A percentile compares a stretch with the other conserved stretches of the same genome.
Conservation (phyloP, 768 basidiomycete species). For the Pisolithus tinctorius region DNA sequence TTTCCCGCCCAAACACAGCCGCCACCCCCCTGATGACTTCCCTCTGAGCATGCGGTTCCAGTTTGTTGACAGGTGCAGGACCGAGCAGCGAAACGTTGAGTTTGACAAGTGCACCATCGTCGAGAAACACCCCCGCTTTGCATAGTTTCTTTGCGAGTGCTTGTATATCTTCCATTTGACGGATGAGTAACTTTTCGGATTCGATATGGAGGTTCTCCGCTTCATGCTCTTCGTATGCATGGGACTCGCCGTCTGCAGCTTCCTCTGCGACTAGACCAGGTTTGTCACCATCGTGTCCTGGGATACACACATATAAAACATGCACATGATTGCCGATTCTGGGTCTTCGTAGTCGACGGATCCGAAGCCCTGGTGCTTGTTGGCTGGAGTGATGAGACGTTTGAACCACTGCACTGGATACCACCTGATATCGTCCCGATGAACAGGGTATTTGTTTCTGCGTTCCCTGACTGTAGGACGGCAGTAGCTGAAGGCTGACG, state of each 20-base stretch:
- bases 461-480: slow-evolving; percentile 8
- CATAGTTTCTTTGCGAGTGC: slow-evolving; percentile 78
- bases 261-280: slow-evolving; percentile 32
- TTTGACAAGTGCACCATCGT: slow-evolving; percentile 61
- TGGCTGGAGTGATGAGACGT: slow-evolving; percentile 86
- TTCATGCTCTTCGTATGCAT: slow-evolving; percentile 78
- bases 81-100: slow-evolving; percentile 44
- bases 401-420: slow-evolving; percentile 85
- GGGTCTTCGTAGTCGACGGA: slow-evolving; percentile 96
- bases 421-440: slow-evolving; percentile 93
- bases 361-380: slow-evolving; percentile 94
- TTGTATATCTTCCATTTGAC: slow-evolving; percentile 48
- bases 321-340: slow-evolving; percentile 76
- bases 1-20: slow-evolving; percentile 75
- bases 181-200: slow-evolving; percentile 88
- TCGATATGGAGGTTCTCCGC: slow-evolving; percentile 81
- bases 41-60: slow-evolving; percentile 35
- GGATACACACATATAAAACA: slow-evolving; percentile 11
- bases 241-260: slow-evolving; percentile 55
- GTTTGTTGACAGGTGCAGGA: slow-evolving; percentile 34
- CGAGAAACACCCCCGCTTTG: slow-evolving; percentile 82
- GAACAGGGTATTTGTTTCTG: slow-evolving; percentile 76
- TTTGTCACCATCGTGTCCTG: slow-evolving; percentile 81
- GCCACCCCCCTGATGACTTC: slow-evolving; percentile 35
- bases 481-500: neutral